These are phyloP conservation scores for Epichloe hybrida DNA, from an alignment of 2,329 filamentous ascomycete genomes.

Conservation along the genomic window DNA sequence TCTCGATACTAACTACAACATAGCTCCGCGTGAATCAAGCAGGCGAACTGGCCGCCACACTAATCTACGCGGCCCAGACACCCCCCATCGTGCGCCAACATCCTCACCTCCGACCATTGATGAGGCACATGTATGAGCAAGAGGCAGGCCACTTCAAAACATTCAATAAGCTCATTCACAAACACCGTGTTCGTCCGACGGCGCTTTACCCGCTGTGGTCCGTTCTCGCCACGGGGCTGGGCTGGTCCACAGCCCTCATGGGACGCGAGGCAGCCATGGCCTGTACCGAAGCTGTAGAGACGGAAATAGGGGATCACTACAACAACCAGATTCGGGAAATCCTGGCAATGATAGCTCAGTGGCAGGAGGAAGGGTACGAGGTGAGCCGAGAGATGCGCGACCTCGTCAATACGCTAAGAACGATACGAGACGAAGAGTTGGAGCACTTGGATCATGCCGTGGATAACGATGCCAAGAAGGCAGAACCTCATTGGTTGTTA, in stretches of 20 bases:
- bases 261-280: slow-evolving; percentile 95
- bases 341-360: slow-evolving; percentile 65
- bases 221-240: slow-evolving; percentile 62
- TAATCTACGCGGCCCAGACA: slow-evolving; percentile 86
- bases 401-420: slow-evolving; percentile 59
- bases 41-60: slow-evolving; percentile 87
- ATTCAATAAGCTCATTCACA: slow-evolving; percentile 72
- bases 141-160: slow-evolving; percentile 76
- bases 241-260: slow-evolving; percentile 81
- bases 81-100: slow-evolving; percentile 69
- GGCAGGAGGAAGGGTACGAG: slow-evolving; percentile 65
- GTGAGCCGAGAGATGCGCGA: slow-evolving; percentile 64
- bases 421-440: slow-evolving; percentile 87
- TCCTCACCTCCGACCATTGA: slow-evolving; percentile 76
- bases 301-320: slow-evolving; percentile 92
- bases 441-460: slow-evolving; percentile 95
- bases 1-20: neutral
- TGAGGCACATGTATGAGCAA: slow-evolving; percentile 98
- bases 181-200: slow-evolving; percentile 83
- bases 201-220: slow-evolving; percentile 88
- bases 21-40: slow-evolving; percentile 92
- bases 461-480: slow-evolving; percentile 82
- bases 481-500: slow-evolving; percentile 76
- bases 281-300: slow-evolving; percentile 96
- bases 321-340: slow-evolving; percentile 79